Base-by-base conservation (phyloP, 805 yeast genomes). In the Candida schatavii region DNA sequence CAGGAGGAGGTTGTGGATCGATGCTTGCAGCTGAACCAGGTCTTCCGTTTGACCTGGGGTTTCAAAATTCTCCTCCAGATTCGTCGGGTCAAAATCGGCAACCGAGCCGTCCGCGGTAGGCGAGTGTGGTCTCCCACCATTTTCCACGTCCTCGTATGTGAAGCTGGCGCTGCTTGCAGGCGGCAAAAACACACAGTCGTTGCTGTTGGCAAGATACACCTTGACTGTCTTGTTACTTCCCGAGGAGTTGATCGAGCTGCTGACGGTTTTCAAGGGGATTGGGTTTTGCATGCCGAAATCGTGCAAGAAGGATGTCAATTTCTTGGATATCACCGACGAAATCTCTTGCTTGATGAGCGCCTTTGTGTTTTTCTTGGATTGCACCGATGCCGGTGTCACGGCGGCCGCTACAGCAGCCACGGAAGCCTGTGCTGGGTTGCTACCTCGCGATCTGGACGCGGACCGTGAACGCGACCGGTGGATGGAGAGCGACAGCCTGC, bases 121-220 rank as follows among this genome's bases (percentile, higher is more conserved):
- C 9, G 35, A 31, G 27, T 7, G 27, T 3, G 59, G 54, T 5
- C 50, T 45, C 18, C 63, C 68, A 3, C 72, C 74, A 41, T 64
- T 64, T 45, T 70, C 75, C 5, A 57, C 69, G 44, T 70, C 75
- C 43, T 67, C 74, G 45, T 68, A 67, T 13, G 71, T 67, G 47
- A 61, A 65, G 38, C 68, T 61, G 11, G 71, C 64, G 3, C 70
- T 57, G 17, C 59, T 52, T 2, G 74, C 63, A 2, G 74, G 70
- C 2, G 71, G 61, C 33, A 70, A 51, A 46, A 59, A 70, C 9
- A 70, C 57, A 31, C 71, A 66, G 44, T 70, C 70, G 44, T 63
- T 62, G 14, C 70, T 46, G 47, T 68, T 70, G 19, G 74, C 62
- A 22, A 70, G 64, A 41, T 62, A 64, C 2, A 66, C 42, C 37